Evolutionary conservation across 352 stramenopile genomes (phyloP), one percentile per base, ranked within the genome.

Genomic region (Phytophthora tentaculata): DNA sequence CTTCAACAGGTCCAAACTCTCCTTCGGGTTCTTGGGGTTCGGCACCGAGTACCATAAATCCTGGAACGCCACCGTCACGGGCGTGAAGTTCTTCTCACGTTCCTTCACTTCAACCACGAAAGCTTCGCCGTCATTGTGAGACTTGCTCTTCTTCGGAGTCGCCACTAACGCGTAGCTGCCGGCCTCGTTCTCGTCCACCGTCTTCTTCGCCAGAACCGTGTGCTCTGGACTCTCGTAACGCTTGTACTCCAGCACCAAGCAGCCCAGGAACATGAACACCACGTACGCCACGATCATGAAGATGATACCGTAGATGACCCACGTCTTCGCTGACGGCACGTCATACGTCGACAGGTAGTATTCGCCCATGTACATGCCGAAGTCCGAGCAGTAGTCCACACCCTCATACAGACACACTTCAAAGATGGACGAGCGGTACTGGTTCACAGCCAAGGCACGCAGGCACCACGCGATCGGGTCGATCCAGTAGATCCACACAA

Each of bases 1-100:
- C 53, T 81, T 75, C 17, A 97, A 63, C 41, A 97, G 66, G 28
- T 93, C 74, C 12, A 95, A 37, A 24, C 22, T 77, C 43, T 76
- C 69, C 58, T 83, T 79, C 43, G 57, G 52, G 50, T 76, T 83
- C 32, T 57, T 71, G n/a, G 77, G 77, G 51, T 77, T 66, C 43
- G 74, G 68, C 20, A 84, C 77, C 9, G 67, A 79, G 65, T 83
- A 85, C 66, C 71, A 83, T 39, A 85, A 67, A 37, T 85, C 67
- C 44, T 77, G 29, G 53, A 85, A 81, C 6, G 68, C 73, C n/a
- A 84, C 43, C 43, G 72, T 80, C 17, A 80, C 71, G 0, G 76
- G 76, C 22, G 52, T 61, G 14, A 83, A 82, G 61, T 80, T 79
- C 61, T 69, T 73, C 48, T 78, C 67, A 41, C 69, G 68, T 56